Evolutionary conservation across 495 filamentous ascomycete genomes (phyloP).

Genomic region (Platismatia glauca): DNA sequence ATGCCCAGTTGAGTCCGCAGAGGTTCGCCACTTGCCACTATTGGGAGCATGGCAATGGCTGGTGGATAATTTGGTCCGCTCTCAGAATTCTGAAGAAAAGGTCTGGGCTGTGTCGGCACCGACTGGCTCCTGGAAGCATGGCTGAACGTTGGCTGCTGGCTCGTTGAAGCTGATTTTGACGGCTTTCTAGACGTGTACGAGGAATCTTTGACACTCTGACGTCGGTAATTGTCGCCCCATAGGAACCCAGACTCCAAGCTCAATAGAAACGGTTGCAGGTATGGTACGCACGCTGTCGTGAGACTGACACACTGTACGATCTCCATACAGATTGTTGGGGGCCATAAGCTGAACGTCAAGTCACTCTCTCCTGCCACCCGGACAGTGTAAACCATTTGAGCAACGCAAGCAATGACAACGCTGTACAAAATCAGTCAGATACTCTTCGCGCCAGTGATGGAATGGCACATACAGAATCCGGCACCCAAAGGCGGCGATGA

Average conservation of each 20-base stretch:
- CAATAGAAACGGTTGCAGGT: conserved; percentile 29
- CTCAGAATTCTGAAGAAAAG: too few relatives aligned
- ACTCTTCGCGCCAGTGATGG: background rate
- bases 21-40: too few relatives aligned
- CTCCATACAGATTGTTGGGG: conserved; percentile 20
- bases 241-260: conserved; percentile 27
- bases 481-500: background rate
- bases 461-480: background rate
- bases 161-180: too few relatives aligned
- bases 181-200: too few relatives aligned
- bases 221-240: conserved; percentile 24
- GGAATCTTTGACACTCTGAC: conserved; percentile 12
- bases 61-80: too few relatives aligned
- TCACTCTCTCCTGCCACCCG: background rate
- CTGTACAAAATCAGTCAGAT: background rate
- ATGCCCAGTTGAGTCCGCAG: too few relatives aligned
- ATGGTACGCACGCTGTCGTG: conserved; percentile 28
- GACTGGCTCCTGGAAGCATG: too few relatives aligned
- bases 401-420: background rate
- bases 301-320: conserved; percentile 22
- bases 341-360: conserved; percentile 11
- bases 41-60: too few relatives aligned
- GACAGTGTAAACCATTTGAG: background rate
- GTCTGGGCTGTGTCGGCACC: too few relatives aligned
- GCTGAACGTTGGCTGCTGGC: too few relatives aligned